Base-by-base conservation (phyloP, 495 filamentous ascomycete genomes). In the Wilcoxina mikolae region DNA sequence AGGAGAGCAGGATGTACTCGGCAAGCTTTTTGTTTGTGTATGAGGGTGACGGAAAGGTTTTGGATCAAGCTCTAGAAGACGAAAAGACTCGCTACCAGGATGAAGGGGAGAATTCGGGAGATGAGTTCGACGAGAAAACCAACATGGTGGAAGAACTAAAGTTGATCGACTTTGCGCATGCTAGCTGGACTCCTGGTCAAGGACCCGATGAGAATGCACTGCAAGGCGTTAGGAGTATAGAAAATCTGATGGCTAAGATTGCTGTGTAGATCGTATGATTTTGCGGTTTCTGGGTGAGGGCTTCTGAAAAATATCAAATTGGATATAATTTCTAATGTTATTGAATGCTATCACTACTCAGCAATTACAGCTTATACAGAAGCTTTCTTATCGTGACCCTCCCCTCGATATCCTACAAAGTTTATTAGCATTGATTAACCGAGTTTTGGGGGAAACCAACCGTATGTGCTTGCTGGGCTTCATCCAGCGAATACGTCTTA, bases 141-240 rank as follows among this genome's bases (percentile, higher is more conserved):
- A 86, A 85, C 0, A 80, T 80, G 60, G 80, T 93, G 20, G 85
- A 84, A 65, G 76, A 77, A 29, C 73, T 95, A 53, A 91, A 93
- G 65, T 70, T 98, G 59, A 96, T 98, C 57, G 91, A 98, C 68
- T 98, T 98, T 72, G 91, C 91, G 20, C 91, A 98, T 70, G 90
- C 91, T 18, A 69, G 71, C 25, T 98, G 85, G 85, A 81, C 78
- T 2, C 87, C 87, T 2, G 88, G 87, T 4, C 68, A 83, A 58
- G 91, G 89, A 0, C 84, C 85, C 0, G 91, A 98, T 68, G 82
- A 93, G 70, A 96, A 96, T 65, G 66, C 76, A 10, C 70, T 96
- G 25, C 70, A 70, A 22, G 91, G 91, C 0, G 75, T 98, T 54
- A 74, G 80, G 62, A 93, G 76, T 66, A 68, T 88, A 7, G 73